Evolutionary conservation across 129 eudicot species (phyloP).

Genomic region (Calendula officinalis): DNA sequence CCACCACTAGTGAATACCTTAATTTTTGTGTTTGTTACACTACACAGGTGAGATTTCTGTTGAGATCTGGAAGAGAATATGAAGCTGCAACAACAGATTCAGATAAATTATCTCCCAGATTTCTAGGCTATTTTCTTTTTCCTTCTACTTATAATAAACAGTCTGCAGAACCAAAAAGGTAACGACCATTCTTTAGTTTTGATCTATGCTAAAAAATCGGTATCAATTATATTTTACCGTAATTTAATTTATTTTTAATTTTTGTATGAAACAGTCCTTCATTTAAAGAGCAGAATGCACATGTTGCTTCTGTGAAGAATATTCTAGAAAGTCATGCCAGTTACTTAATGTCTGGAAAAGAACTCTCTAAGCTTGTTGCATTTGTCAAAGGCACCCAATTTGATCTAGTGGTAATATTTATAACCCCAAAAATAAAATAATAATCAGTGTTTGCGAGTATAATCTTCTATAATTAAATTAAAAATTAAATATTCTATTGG

Average conservation of each 20-base stretch:
- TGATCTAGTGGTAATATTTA: constrained; percentile 82
- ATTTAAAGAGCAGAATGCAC: constrained; percentile 82
- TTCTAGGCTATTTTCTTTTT: constrained; percentile 76
- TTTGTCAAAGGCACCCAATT: constrained; percentile 99
- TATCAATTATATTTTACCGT: background rate
- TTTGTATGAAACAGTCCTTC: constrained; percentile 48
- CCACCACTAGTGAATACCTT: background rate
- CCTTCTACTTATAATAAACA: constrained; percentile 51
- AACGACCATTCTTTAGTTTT: background rate
- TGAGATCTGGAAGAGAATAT: constrained; percentile 95
- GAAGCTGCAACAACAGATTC: constrained; percentile 72
- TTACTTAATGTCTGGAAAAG: constrained; percentile 94
- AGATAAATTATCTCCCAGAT: constrained; percentile 74
- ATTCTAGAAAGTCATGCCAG: constrained; percentile 97
- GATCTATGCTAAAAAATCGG: too few species aligned
- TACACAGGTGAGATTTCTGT: constrained; percentile 85
- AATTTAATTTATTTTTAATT: background rate
- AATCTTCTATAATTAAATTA: constrained; percentile 9
- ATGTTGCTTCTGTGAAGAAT: constrained; percentile 86
- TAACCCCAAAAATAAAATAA: background rate
- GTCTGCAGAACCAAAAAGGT: constrained; percentile 66
- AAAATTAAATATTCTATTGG: constrained; percentile 16
- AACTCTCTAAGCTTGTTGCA: constrained; percentile 95
- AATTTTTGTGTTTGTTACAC: constrained; percentile 5
- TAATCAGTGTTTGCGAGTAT: background rate